These are phyloP conservation scores for Dacryopinax primogenitus DNA, from an alignment of 768 basidiomycete genomes.

Conservation along the genomic window DNA sequence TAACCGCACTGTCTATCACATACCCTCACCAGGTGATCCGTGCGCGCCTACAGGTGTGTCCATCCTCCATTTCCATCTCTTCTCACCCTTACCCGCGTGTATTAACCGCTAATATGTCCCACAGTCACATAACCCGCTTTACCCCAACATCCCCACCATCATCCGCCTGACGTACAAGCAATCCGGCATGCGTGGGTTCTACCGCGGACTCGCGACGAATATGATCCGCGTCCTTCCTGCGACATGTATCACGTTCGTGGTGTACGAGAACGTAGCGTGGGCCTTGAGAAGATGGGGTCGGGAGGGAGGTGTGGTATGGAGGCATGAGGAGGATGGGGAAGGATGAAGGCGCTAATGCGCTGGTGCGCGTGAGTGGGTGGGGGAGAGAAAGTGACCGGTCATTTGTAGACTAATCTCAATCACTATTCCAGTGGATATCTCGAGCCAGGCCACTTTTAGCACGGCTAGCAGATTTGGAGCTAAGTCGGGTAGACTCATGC, in stretches of 20 bases:
- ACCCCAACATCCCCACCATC: slow-evolving; percentile 73
- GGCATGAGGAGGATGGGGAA: background rate
- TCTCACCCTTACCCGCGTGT: background rate
- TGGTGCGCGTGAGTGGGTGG: slow-evolving; percentile 1
- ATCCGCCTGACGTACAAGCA: slow-evolving; percentile 66
- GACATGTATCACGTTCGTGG: slow-evolving; percentile 95
- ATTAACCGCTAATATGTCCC: background rate
- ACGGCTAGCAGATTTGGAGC: too few relatives aligned
- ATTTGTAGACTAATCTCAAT: background rate
- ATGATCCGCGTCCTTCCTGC: slow-evolving; percentile 89
- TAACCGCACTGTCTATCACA: slow-evolving; percentile 67
- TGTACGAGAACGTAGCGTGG: slow-evolving; percentile 90
- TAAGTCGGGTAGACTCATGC: too few relatives aligned
- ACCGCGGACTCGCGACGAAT: slow-evolving; percentile 89
- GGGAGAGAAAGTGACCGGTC: background rate
- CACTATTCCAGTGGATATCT: too few relatives aligned
- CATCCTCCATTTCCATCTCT: slow-evolving; percentile 1
- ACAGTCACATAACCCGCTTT: slow-evolving; percentile 28
- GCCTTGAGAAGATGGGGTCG: slow-evolving; percentile 37
- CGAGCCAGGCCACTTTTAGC: too few relatives aligned
- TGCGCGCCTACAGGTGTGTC: slow-evolving; percentile 74
- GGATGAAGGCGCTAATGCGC: background rate
- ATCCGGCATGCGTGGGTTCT: slow-evolving; percentile 78
- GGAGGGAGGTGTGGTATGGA: background rate
- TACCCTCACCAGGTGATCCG: slow-evolving; percentile 98